Evolutionary conservation across 208 protist genomes (phyloP).

Genomic region (Trypanosomatidae sp.): DNA sequence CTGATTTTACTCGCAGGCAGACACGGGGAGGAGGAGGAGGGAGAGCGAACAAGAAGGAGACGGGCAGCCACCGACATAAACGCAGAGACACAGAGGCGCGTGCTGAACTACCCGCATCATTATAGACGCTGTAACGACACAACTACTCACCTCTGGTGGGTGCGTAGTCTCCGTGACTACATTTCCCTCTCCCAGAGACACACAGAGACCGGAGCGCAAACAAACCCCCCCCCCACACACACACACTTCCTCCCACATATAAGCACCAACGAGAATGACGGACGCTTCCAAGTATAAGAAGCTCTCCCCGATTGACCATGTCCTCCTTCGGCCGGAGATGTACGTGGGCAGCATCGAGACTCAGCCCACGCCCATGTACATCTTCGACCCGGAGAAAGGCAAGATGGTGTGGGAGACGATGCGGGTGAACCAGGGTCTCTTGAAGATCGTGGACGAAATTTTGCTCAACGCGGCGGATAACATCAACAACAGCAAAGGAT

Average conservation of each 20-base stretch:
- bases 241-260: not conserved
- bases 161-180: not conserved
- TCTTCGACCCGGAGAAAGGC: slow-evolving; percentile 85
- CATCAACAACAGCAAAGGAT: slow-evolving; percentile 74
- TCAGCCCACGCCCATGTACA: slow-evolving; percentile 78
- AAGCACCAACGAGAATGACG: slow-evolving; percentile 40
- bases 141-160: not conserved
- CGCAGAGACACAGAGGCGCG: not conserved
- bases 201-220: not conserved
- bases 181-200: not conserved
- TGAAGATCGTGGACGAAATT: slow-evolving; percentile 99
- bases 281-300: slow-evolving; percentile 92
- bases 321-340: slow-evolving; percentile 97
- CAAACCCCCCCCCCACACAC: not conserved
- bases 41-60: not conserved
- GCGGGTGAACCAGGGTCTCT: slow-evolving; percentile 94
- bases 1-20: not conserved
- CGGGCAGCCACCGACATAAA: not conserved
- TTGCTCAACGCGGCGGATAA: slow-evolving; percentile 98
- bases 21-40: not conserved
- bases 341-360: slow-evolving; percentile 97
- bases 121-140: not conserved
- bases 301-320: slow-evolving; percentile 95
- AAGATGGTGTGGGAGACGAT: slow-evolving; percentile 89
- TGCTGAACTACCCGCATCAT: not conserved